These are phyloP conservation scores for Acacia acuminata DNA, from an alignment of 306 rosid species.

Conservation along the genomic window DNA sequence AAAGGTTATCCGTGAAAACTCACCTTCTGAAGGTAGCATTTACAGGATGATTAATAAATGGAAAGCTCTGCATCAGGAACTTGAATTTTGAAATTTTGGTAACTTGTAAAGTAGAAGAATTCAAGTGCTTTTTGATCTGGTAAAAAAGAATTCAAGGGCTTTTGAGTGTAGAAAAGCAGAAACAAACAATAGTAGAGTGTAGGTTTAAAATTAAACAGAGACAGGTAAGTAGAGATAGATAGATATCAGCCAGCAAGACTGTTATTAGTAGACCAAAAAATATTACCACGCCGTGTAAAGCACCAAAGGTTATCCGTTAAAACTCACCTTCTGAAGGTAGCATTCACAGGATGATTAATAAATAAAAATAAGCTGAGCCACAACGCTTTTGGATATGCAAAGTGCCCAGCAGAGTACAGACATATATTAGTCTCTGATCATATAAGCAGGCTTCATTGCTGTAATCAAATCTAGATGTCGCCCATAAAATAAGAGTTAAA, in stretches of 20 bases:
- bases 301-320: neutral
- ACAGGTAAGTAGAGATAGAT: neutral
- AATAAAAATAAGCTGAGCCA: conserved; percentile 1
- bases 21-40: conserved; percentile 1
- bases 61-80: neutral
- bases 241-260: too few relatives aligned
- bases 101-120: neutral
- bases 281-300: neutral
- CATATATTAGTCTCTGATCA: neutral
- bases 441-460: neutral
- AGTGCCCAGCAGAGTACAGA: neutral
- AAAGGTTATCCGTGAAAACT: neutral
- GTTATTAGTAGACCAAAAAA: neutral
- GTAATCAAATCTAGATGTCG: neutral
- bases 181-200: neutral
- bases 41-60: neutral
- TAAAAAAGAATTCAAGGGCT: neutral
- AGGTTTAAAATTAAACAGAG: neutral
- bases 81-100: neutral
- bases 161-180: neutral
- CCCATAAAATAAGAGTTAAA: conserved; percentile 7
- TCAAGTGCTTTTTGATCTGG: neutral
- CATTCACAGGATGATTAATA: conserved; percentile 6
- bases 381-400: conserved; percentile 5
- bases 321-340: neutral